phyloP scores from a whole-genome alignment of 164 flowering plant species.

The Cinnamomum micranthum region DNA sequence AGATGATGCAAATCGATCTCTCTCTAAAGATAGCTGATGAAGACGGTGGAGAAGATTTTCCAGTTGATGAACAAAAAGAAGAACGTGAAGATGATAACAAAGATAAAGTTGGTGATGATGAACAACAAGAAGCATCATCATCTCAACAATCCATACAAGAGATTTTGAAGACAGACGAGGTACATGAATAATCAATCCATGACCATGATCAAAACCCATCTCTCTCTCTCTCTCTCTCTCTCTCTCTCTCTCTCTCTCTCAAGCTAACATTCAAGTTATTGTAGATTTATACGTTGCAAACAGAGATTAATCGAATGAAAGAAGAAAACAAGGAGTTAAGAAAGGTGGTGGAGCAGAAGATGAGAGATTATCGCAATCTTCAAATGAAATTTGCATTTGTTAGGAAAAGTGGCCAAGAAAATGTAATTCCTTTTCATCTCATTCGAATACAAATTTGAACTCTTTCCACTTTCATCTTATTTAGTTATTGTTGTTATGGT shows the following conservation, averaged over 20 bases:
- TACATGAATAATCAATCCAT: slow-evolving; percentile 2
- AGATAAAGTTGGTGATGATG: slow-evolving; percentile 7
- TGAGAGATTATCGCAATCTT: slow-evolving; percentile 60
- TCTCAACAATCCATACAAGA: slow-evolving; percentile 17
- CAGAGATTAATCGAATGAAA: slow-evolving; percentile 55
- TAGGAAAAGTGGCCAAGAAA: slow-evolving; percentile 19
- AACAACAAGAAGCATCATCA: slow-evolving; percentile 15
- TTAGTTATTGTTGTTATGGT: neutral
- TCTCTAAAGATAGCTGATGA: slow-evolving; percentile 37
- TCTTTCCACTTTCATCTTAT: neutral
- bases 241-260: neutral
- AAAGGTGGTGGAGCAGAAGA: slow-evolving; percentile 56
- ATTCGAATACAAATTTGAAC: neutral
- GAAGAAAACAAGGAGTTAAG: slow-evolving; percentile 62
- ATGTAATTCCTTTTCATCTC: slow-evolving; percentile 8
- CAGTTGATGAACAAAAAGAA: slow-evolving; percentile 12
- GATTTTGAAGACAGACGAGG: slow-evolving; percentile 34
- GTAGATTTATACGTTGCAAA: slow-evolving; percentile 42
- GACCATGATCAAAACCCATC: slow-evolving; percentile 1
- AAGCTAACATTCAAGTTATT: neutral
- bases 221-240: slow-evolving; percentile 6
- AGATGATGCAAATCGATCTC: slow-evolving; percentile 43
- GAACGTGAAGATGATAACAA: slow-evolving; percentile 3
- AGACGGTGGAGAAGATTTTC: slow-evolving; percentile 11
- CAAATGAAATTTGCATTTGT: slow-evolving; percentile 44